Conservation (phyloP, 2,329 filamentous ascomycete genomes). For the Fusarium hostae region DNA sequence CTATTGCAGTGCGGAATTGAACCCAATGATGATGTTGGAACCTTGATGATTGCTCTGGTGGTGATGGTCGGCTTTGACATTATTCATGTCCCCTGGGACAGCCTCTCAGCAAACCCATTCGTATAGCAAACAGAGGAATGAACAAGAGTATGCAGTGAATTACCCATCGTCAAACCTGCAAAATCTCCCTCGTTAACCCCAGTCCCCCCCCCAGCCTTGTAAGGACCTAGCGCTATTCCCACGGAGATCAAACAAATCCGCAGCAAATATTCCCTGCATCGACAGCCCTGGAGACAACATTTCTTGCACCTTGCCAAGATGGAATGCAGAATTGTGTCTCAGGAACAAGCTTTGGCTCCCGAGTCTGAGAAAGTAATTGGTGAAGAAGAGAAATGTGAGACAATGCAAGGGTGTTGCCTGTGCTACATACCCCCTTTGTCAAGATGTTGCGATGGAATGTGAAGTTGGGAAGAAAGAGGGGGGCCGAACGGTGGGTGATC, state of each 20-base stretch:
- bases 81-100: not conserved
- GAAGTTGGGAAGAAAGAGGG: not conserved
- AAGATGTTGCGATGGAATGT: not conserved
- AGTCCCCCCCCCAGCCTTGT: not conserved
- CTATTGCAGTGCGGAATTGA: not conserved
- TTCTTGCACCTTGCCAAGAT: not conserved
- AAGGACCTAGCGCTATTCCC: not conserved
- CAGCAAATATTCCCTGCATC: not conserved
- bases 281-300: not conserved
- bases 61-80: not conserved
- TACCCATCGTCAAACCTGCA: not conserved
- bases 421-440: not conserved
- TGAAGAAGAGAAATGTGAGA: not conserved
- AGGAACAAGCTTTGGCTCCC: not conserved
- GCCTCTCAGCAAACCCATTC: not conserved
- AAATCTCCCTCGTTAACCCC: not conserved
- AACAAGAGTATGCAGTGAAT: not conserved
- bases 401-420: not conserved
- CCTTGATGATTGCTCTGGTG: not conserved
- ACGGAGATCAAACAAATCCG: not conserved
- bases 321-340: constrained; percentile 3
- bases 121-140: not conserved
- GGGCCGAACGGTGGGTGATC: not conserved
- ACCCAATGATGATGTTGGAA: no score
- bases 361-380: not conserved